These are phyloP conservation scores for Linderina pennispora DNA, from an alignment of 192 early-diverging fungal species.

Conservation along the genomic window DNA sequence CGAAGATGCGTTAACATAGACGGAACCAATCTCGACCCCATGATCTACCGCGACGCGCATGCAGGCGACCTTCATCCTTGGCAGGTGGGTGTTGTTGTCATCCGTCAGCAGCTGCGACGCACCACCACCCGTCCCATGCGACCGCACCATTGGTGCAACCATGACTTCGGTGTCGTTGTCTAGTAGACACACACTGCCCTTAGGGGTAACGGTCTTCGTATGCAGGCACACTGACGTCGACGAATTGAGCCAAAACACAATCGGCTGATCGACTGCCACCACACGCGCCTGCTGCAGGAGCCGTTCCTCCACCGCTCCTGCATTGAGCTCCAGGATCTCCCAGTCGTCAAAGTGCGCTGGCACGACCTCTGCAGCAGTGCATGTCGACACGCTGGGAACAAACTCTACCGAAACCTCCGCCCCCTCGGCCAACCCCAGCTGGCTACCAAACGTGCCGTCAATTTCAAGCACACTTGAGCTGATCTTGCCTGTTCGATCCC, in stretches of 20 bases:
- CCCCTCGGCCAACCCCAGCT: constrained; percentile 58
- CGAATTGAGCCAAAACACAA: constrained; percentile 69
- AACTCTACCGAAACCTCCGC: constrained; percentile 57
- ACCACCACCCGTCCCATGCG: not conserved
- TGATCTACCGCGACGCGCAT: constrained; percentile 24
- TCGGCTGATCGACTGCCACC: constrained; percentile 57
- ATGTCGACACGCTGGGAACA: constrained; percentile 48
- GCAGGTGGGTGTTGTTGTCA: constrained; percentile 1
- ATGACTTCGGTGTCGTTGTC: constrained; percentile 62
- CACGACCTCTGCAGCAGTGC: constrained; percentile 60
- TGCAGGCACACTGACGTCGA: constrained; percentile 58
- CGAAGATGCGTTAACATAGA: constrained; percentile 25
- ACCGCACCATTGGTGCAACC: constrained; percentile 65
- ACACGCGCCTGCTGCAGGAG: constrained; percentile 65
- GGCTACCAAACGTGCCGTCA: constrained; percentile 61
- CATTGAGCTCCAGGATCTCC: constrained; percentile 76
- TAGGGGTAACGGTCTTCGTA: constrained; percentile 38
- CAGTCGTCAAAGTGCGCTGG: constrained; percentile 69
- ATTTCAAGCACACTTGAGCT: constrained; percentile 51
- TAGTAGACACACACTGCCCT: constrained; percentile 46
- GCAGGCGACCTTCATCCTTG: constrained; percentile 14
- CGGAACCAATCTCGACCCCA: constrained; percentile 21
- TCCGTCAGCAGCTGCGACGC: not conserved
- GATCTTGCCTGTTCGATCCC: constrained; percentile 9
- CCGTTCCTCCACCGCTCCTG: constrained; percentile 65